Percentiles rank a stretch among this genome's conserved stretches.
Conservation (phyloP, 257 asterid species). For the Fraxinus excelsior region DNA sequence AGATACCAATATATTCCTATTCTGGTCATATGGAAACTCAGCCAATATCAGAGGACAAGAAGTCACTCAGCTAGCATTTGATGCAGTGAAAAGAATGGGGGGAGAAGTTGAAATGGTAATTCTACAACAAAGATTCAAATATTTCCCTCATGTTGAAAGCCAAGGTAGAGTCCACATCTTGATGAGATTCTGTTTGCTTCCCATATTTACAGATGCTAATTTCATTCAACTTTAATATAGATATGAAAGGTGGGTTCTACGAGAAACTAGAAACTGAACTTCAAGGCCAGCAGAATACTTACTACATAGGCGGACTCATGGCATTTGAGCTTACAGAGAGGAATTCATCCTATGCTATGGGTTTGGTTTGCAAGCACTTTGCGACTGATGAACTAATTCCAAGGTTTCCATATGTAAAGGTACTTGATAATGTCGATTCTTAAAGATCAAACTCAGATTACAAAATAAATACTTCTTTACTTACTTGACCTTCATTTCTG, state of each 20-base stretch:
- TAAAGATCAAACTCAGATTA: background rate
- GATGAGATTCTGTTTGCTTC: background rate
- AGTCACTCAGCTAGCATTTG: slow-evolving; percentile 57
- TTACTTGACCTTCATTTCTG: slow-evolving; percentile 26
- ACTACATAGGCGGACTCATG: slow-evolving; percentile 79
- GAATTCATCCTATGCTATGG: slow-evolving; percentile 71
- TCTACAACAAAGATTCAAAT: slow-evolving; percentile 68
- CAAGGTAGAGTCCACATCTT: slow-evolving; percentile 45
- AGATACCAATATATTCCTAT: slow-evolving; percentile 59
- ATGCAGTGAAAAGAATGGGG: slow-evolving; percentile 71
- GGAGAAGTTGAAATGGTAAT: slow-evolving; percentile 51
- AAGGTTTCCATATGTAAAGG: slow-evolving; percentile 73
- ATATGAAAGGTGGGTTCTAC: slow-evolving; percentile 70
- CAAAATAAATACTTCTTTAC: background rate
- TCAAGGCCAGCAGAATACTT: slow-evolving; percentile 76
- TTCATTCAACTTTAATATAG: slow-evolving; percentile 33
- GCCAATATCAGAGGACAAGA: slow-evolving; percentile 44
- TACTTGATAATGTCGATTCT: slow-evolving; percentile 31
- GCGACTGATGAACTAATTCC: slow-evolving; percentile 56
- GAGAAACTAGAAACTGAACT: slow-evolving; percentile 60
- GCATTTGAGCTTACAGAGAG: slow-evolving; percentile 94
- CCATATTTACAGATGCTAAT: background rate
- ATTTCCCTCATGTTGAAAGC: slow-evolving; percentile 74
- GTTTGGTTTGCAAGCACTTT: slow-evolving; percentile 59
- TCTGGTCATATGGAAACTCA: slow-evolving; percentile 89